A percentile compares a stretch with the other conserved stretches of the same genome.
phyloP scores from a whole-genome alignment of 352 stramenopile genomes.

The Thraustochytrium sp. region DNA sequence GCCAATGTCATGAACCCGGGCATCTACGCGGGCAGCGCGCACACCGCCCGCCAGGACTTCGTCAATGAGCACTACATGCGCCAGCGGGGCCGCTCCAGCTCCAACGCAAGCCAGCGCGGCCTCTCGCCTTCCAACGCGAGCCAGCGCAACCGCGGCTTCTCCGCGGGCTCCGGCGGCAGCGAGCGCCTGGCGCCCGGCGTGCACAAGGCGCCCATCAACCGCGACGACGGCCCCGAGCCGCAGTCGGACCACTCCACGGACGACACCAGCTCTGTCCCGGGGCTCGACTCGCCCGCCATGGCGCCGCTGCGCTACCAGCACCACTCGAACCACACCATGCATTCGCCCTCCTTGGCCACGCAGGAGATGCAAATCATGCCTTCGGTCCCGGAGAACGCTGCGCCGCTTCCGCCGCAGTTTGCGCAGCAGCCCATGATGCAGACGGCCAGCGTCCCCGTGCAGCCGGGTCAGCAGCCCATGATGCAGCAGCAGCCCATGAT shows the following conservation, averaged over 20 bases:
- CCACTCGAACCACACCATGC: neutral
- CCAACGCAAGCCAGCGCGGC: too few relatives aligned
- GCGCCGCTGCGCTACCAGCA: neutral
- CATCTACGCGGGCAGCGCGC: neutral
- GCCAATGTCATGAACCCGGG: too few relatives aligned
- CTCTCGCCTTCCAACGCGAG: too few relatives aligned
- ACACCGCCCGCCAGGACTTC: neutral
- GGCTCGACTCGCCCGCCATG: neutral
- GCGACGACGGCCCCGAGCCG: neutral
- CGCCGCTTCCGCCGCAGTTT: neutral
- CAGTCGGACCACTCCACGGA: slow-evolving; percentile 10
- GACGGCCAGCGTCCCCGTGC: neutral
- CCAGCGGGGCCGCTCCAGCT: neutral
- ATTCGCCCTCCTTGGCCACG: neutral
- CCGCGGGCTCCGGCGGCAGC: neutral
- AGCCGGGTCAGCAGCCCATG: too few relatives aligned
- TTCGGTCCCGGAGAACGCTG: neutral
- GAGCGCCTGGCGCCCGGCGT: neutral
- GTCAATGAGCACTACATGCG: neutral
- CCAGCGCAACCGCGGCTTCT: neutral
- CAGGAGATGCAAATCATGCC: neutral
- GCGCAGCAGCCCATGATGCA: too few relatives aligned
- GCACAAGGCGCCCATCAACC: neutral
- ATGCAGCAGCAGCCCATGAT: too few relatives aligned
- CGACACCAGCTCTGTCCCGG: neutral